phyloP scores from a whole-genome alignment of 768 basidiomycete genomes.

The Suillus hirtellus region DNA sequence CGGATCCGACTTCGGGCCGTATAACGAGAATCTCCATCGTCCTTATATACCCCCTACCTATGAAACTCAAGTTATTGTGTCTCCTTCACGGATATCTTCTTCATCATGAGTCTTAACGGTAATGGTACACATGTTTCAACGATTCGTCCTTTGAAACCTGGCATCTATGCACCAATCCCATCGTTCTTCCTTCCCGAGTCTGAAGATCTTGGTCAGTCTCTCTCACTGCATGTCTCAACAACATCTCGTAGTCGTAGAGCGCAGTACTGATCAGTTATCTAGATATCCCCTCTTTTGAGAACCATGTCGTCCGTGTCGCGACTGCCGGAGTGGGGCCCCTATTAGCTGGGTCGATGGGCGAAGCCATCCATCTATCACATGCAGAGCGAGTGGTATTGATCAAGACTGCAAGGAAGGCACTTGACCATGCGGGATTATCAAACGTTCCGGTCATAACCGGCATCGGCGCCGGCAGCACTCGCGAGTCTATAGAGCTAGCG shows the following conservation, averaged over 20 bases:
- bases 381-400: slow-evolving; percentile 67
- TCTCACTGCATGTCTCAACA: slow-evolving; percentile 16
- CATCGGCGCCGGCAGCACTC: slow-evolving; percentile 80
- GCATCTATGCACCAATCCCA: slow-evolving; percentile 84
- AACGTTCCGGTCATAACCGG: slow-evolving; percentile 76
- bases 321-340: slow-evolving; percentile 70
- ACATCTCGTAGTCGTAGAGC: slow-evolving; percentile 19
- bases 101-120: slow-evolving; percentile 40
- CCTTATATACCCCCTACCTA: slow-evolving; percentile 18
- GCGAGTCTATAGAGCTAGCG: slow-evolving; percentile 75
- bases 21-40: slow-evolving; percentile 3
- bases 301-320: slow-evolving; percentile 65
- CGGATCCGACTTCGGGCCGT: slow-evolving; percentile 6
- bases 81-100: neutral
- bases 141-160: slow-evolving; percentile 63
- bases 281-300: slow-evolving; percentile 68
- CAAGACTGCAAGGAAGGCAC: slow-evolving; percentile 62
- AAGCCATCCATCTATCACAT: slow-evolving; percentile 73
- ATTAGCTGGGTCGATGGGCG: slow-evolving; percentile 83
- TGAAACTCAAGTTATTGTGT: slow-evolving; percentile 5
- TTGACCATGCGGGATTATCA: slow-evolving; percentile 64
- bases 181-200: slow-evolving; percentile 76
- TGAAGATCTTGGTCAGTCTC: slow-evolving; percentile 77
- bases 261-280: slow-evolving; percentile 11
- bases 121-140: slow-evolving; percentile 20